Percentiles rank a stretch among this genome's conserved stretches.
Conservation (phyloP, 345 rosid species). For the Citrus cavaleriei region DNA sequence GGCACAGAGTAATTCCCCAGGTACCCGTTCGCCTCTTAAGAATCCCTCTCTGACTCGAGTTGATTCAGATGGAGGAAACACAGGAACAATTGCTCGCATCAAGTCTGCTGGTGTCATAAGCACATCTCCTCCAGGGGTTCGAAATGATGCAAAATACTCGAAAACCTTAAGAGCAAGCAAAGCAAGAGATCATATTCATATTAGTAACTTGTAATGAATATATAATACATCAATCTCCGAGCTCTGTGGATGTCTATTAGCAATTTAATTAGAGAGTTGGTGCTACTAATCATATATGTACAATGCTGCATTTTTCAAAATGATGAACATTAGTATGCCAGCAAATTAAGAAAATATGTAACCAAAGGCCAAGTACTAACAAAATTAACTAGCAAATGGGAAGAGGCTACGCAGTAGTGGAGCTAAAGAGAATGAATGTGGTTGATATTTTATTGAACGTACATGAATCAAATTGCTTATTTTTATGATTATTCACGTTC, state of each 20-base stretch:
- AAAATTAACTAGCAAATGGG: too few species aligned
- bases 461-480: neutral
- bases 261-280: neutral
- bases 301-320: neutral
- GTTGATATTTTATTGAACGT: neutral
- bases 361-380: neutral
- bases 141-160: conserved; percentile 55
- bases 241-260: neutral
- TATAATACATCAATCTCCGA: neutral
- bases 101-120: conserved; percentile 63
- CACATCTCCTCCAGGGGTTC: conserved; percentile 41
- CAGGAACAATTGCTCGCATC: conserved; percentile 76
- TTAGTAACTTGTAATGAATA: too few species aligned
- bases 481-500: neutral
- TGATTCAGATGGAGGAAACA: conserved; percentile 70
- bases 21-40: conserved; percentile 41
- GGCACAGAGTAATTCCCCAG: conserved; percentile 48
- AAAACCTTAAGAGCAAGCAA: conserved; percentile 34
- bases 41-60: conserved; percentile 49
- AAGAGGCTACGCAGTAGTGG: neutral
- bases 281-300: neutral
- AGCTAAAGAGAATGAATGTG: neutral
- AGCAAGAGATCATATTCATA: neutral
- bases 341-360: neutral
- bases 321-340: too few species aligned